Evolutionary conservation across 495 filamentous ascomycete genomes (phyloP).

Genomic region (Penicillium nucicola): DNA sequence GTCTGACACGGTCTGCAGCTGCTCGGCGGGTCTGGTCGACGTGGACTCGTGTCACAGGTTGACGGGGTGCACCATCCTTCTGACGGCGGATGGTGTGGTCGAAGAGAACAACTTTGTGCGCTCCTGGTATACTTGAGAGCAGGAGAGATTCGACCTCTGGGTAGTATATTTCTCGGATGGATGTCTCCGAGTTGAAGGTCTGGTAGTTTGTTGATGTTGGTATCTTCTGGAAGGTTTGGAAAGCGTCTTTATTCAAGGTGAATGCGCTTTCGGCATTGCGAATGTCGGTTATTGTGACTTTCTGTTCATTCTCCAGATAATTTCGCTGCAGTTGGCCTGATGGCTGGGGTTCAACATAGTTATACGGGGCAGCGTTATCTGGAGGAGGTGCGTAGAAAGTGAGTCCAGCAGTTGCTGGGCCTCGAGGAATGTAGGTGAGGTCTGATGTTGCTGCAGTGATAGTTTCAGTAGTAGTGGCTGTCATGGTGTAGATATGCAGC

Average conservation of each 20-base stretch:
- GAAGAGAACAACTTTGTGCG: constrained; percentile 67
- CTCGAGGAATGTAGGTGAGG: constrained; percentile 53
- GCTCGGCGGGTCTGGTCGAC: constrained; percentile 78
- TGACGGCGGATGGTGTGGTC: constrained; percentile 85
- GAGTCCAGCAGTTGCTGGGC: constrained; percentile 60
- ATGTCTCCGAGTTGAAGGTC: constrained; percentile 61
- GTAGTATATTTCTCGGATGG: constrained; percentile 71
- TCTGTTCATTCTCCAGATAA: constrained; percentile 40
- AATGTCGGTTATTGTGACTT: constrained; percentile 61
- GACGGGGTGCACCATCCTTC: constrained; percentile 46
- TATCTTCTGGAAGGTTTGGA: constrained; percentile 52
- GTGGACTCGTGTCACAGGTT: constrained; percentile 70
- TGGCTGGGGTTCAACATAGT: constrained; percentile 66
- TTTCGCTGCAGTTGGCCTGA: constrained; percentile 60
- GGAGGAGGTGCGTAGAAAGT: constrained; percentile 66
- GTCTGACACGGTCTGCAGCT: constrained; percentile 58
- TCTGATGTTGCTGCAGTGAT: background rate
- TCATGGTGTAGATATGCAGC: background rate
- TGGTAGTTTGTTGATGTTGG: constrained; percentile 47
- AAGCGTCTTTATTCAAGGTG: constrained; percentile 71
- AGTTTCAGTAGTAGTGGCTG: constrained; percentile 5
- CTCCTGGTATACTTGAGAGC: constrained; percentile 56
- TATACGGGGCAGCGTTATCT: constrained; percentile 62
- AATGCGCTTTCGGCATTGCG: constrained; percentile 60
- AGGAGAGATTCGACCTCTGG: constrained; percentile 73